phyloP scores from a whole-genome alignment of 2,329 filamentous ascomycete species.

The Colletotrichum paranaense region DNA sequence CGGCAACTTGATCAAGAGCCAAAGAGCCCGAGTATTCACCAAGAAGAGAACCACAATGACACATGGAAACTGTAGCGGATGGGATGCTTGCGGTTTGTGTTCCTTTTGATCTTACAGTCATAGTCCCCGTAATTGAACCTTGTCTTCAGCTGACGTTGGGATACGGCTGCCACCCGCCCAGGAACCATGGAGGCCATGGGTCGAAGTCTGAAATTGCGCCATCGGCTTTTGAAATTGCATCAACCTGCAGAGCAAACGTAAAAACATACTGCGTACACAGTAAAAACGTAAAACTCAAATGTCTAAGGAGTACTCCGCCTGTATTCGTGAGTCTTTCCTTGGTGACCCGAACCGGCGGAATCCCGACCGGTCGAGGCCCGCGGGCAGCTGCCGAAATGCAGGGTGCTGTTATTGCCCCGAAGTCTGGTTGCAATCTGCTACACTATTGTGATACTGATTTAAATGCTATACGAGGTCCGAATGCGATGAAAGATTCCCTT shows the following conservation, averaged over 20 bases:
- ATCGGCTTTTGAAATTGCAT: constrained; percentile 29
- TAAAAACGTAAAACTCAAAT: neutral
- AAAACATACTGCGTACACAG: neutral
- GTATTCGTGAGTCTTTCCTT: neutral
- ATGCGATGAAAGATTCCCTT: neutral
- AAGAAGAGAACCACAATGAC: neutral
- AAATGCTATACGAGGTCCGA: neutral
- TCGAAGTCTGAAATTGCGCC: constrained; percentile 11
- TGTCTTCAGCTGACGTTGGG: neutral
- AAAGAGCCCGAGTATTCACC: neutral
- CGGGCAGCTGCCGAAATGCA: neutral
- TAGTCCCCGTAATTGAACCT: neutral
- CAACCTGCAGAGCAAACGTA: neutral
- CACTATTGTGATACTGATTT: neutral
- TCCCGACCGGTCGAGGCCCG: neutral
- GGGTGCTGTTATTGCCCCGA: constrained; percentile 17
- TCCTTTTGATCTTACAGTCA: neutral
- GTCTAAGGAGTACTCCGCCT: neutral
- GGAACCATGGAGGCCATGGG: neutral
- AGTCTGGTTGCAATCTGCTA: neutral
- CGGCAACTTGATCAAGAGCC: neutral
- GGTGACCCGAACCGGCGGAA: neutral
- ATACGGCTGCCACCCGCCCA: neutral
- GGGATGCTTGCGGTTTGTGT: neutral
- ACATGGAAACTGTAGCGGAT: neutral